A percentile compares a stretch with the other conserved stretches of the same genome.
Conservation (phyloP, 495 filamentous ascomycete species). For the Cercophora newfieldiana region DNA sequence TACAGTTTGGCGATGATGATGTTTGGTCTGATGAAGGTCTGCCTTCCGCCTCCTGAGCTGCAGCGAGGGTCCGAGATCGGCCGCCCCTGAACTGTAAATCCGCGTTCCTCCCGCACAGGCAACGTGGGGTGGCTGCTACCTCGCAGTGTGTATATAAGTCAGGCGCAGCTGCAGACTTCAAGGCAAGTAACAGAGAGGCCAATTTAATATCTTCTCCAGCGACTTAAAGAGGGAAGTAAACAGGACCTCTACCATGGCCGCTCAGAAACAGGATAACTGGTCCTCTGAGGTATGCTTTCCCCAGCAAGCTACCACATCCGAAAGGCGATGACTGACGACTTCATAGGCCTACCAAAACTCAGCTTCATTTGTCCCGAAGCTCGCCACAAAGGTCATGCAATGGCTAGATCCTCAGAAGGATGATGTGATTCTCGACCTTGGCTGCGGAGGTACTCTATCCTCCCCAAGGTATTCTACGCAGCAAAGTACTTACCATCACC, state of each 20-base stretch:
- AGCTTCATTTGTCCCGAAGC: conserved; percentile 71
- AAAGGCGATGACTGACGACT: neutral
- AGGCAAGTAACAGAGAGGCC: too few relatives aligned
- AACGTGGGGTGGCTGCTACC: neutral
- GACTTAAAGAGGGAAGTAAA: too few relatives aligned
- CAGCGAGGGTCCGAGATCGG: conserved; percentile 20
- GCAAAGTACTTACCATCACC: neutral
- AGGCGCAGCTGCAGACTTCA: neutral
- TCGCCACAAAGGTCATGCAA: conserved; percentile 62
- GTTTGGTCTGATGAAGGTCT: neutral
- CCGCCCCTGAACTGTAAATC: neutral
- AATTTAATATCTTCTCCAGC: too few relatives aligned
- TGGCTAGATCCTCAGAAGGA: conserved; percentile 62
- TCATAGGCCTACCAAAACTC: conserved; percentile 60
- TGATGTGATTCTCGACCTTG: conserved; percentile 70
- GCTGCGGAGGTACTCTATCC: conserved; percentile 59
- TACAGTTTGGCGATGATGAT: neutral
- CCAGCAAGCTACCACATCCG: neutral
- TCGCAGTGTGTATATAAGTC: conserved; percentile 11
- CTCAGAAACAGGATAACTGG: conserved; percentile 56
- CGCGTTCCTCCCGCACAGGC: neutral
- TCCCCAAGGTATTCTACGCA: neutral
- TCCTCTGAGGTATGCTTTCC: conserved; percentile 50
- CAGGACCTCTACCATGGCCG: too few relatives aligned
- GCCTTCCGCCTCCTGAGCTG: neutral